phyloP scores from a whole-genome alignment of 306 rosid species.

The Sphenostylis stenocarpa region DNA sequence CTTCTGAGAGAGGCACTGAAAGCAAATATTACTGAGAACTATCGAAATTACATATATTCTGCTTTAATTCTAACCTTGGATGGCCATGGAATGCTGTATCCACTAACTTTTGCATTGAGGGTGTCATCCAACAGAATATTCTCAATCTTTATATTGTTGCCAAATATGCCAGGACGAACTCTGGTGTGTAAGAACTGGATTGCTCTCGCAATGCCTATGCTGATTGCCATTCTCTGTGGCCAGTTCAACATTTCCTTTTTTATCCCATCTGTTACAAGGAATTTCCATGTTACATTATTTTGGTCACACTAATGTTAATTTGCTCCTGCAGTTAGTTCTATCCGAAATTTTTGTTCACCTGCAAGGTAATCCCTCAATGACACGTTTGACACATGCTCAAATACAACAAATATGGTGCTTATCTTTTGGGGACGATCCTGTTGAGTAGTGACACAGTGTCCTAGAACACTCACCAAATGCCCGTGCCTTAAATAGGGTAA shows the following conservation, averaged over 20 bases:
- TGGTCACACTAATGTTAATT: neutral
- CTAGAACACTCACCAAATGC: conserved; percentile 83
- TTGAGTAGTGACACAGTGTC: conserved; percentile 58
- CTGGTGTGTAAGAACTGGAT: conserved; percentile 76
- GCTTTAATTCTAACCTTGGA: conserved; percentile 49
- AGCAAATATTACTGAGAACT: neutral
- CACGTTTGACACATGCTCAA: conserved; percentile 62
- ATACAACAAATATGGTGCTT: conserved; percentile 57
- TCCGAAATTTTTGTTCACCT: conserved; percentile 47
- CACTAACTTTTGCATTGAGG: conserved; percentile 71
- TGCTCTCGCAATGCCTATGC: conserved; percentile 69
- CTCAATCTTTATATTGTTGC: conserved; percentile 67
- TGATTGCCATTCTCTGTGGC: conserved; percentile 87
- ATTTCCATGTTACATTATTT: conserved; percentile 9
- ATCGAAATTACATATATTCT: neutral
- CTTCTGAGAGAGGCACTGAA: neutral
- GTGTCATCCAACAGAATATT: conserved; percentile 67
- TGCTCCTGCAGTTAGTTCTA: neutral
- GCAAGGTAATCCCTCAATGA: conserved; percentile 60
- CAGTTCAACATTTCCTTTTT: conserved; percentile 75
- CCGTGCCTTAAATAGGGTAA: conserved; percentile 70
- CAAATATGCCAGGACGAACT: conserved; percentile 60
- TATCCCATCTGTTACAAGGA: conserved; percentile 60
- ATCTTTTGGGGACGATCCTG: conserved; percentile 58
- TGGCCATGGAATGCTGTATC: conserved; percentile 67